Conservation (phyloP, 352 stramenopile species). For the Globisporangium abappressorium region DNA sequence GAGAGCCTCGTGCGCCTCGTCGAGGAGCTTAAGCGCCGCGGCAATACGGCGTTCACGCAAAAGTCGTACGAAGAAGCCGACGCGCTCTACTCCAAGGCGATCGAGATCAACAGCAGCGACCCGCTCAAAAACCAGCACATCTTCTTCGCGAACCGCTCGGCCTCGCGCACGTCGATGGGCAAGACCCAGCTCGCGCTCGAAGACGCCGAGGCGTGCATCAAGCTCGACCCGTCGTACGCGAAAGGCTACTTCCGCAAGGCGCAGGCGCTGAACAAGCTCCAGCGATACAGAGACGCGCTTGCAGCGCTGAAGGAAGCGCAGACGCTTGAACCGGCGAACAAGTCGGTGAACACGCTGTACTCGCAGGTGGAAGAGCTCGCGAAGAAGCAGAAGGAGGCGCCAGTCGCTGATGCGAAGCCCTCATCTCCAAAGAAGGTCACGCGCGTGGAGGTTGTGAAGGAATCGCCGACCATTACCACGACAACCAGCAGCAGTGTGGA, state of each 20-base stretch:
- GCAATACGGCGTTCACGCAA: conserved; percentile 84
- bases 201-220: conserved; percentile 68
- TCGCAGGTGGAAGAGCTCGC: conserved; percentile 58
- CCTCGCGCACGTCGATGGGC: conserved; percentile 79
- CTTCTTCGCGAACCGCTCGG: conserved; percentile 87
- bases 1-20: conserved; percentile 65
- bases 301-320: conserved; percentile 59
- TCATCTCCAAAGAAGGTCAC: conserved; percentile 50
- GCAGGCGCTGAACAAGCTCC: conserved; percentile 70
- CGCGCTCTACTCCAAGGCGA: conserved; percentile 95
- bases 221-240: conserved; percentile 53
- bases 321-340: conserved; percentile 65
- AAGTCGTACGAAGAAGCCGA: conserved; percentile 91
- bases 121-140: conserved; percentile 72
- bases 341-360: conserved; percentile 63
- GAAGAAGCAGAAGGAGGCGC: conserved; percentile 51
- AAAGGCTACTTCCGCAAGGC: conserved; percentile 86
- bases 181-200: conserved; percentile 59
- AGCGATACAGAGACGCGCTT: conserved; percentile 66
- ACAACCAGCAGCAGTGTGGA: background rate
- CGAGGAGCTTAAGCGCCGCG: conserved; percentile 84
- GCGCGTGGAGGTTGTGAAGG: conserved; percentile 45
- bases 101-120: conserved; percentile 74
- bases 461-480: conserved; percentile 15
- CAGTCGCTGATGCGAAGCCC: conserved; percentile 15